Evolutionary conservation across 2,329 filamentous ascomycete genomes (phyloP), one percentile per base, ranked within the genome.

Genomic region (Pseudovirgaria hyperparasitica): DNA sequence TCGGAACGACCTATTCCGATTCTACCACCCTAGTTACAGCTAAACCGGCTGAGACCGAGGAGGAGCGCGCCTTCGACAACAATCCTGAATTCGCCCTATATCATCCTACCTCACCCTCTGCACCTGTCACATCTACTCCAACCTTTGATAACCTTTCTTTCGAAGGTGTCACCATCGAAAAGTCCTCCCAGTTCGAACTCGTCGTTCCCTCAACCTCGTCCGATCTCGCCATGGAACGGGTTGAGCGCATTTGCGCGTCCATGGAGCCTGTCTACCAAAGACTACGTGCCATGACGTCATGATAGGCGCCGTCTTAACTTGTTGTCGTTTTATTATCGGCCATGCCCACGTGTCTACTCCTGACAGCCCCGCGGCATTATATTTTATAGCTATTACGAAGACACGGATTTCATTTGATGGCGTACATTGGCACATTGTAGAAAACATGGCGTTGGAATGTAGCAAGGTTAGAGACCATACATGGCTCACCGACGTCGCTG

Each of bases 181-280:
- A 86, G 62, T 55, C 65, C 3, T 58, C 69, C 9, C 64, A 69
- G 25, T 72, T 70, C 41, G 70, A 79, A 38, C 63, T 85, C n/a
- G 58, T 80, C 16, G 67, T 79, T 15, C 58, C 62, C 1, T 58
- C 67, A 28, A 63, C 40, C 19, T 39, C 41, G n/a, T 39, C 49
- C 17, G 34, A 45, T 22, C 38, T 32, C 17, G 32, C 48, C 24
- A 43, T 48, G 28, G 48, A 50, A 20, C 44, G 43, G 20, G 43
- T 55, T 17, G 43, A 51, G 32, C 45, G 39, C 33, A 49, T 44
- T 33, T 50, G 48, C 25, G 45, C 49, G 7, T 39, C 42, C 19
- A 50, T 52, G 38, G 46, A 48, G 25, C 36, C 43, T n/a, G 40
- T 36, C 7, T 40, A 45, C 22, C 43, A 52, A 33, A 43, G 50